These are phyloP conservation scores for Plasmodium cynomolgi DNA, from an alignment of 169 alveolate genomes.

Conservation along the genomic window DNA sequence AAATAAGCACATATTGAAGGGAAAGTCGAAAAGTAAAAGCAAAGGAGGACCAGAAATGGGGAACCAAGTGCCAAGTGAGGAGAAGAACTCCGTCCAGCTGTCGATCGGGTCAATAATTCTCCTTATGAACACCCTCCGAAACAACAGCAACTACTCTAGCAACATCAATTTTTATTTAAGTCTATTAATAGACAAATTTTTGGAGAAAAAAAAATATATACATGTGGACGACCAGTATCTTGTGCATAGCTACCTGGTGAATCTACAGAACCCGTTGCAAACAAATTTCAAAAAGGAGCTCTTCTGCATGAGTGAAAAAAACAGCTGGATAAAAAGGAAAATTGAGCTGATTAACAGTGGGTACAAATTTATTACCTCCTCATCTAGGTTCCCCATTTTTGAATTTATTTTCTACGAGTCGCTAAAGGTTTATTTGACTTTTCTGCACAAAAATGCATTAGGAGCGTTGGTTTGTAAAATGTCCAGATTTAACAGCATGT, in stretches of 20 bases:
- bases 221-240: conserved; percentile 57
- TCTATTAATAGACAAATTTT: conserved; percentile 49
- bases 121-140: conserved; percentile 9
- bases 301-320: conserved; percentile 11
- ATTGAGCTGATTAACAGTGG: conserved; percentile 50
- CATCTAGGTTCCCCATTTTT: conserved; percentile 10
- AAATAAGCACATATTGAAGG: conserved; percentile 24
- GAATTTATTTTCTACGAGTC: conserved; percentile 24
- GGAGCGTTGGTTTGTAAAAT: conserved; percentile 64
- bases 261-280: conserved; percentile 40
- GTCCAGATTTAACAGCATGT: conserved; percentile 35
- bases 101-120: conserved; percentile 17
- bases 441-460: conserved; percentile 5
- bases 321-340: conserved; percentile 3
- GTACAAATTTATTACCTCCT: conserved; percentile 35
- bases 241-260: conserved; percentile 40
- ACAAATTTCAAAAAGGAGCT: neutral
- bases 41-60: neutral
- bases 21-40: conserved; percentile 8
- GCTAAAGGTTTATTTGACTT: conserved; percentile 28
- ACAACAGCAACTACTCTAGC: conserved; percentile 14
- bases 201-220: conserved; percentile 68
- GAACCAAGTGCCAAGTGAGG: neutral
- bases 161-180: conserved; percentile 45
- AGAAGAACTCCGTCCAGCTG: neutral